Percentiles rank a stretch among this genome's conserved stretches.
phyloP scores from a whole-genome alignment of 345 rosid genomes.

The Salix dunnii region DNA sequence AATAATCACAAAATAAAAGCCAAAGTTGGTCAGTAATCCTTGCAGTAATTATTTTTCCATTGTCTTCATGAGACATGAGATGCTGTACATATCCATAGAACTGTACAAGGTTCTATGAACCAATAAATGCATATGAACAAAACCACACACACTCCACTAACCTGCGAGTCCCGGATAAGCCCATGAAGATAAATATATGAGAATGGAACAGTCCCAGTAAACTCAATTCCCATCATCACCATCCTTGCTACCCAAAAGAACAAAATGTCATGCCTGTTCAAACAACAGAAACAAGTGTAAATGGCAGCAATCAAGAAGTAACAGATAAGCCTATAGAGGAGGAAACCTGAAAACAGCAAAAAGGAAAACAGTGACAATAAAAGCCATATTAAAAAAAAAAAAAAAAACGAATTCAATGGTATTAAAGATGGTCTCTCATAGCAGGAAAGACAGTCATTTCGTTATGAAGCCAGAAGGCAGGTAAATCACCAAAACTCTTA shows the following conservation, averaged over 20 bases:
- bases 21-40: not conserved
- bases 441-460: not conserved
- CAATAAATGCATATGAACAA: not conserved
- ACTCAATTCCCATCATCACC: conserved; percentile 99
- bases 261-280: conserved; percentile 92
- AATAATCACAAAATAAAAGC: too few species aligned
- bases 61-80: not conserved
- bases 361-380: not conserved
- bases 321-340: conserved; percentile 1
- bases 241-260: conserved; percentile 99
- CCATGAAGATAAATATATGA: conserved; percentile 90
- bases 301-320: conserved; percentile 8
- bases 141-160: conserved; percentile 33
- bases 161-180: conserved; percentile 87
- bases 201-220: conserved; percentile 93
- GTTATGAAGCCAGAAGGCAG: not conserved
- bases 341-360: not conserved
- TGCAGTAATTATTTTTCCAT: not conserved
- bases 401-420: too few species aligned
- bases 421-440: not conserved
- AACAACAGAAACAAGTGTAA: conserved; percentile 24
- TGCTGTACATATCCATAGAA: not conserved
- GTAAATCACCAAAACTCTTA: not conserved
- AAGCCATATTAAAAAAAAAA: not conserved
- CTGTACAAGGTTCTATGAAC: not conserved